A percentile compares a stretch with the other conserved stretches of the same genome.
Evolutionary conservation across 106 monocot species (phyloP).

Genomic region (Acorus gramineus): DNA sequence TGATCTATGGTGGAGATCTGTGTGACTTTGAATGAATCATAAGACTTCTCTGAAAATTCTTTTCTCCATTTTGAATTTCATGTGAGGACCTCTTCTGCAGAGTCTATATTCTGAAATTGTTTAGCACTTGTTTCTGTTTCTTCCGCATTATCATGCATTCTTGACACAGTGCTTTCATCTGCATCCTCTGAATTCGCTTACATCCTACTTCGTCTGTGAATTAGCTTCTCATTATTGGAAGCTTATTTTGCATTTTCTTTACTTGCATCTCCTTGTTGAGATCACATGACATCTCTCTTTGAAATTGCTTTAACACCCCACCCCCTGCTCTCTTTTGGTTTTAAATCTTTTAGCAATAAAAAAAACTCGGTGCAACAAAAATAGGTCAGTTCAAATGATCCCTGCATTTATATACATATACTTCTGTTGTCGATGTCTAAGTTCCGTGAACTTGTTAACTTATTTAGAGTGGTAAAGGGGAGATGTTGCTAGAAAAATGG

Average conservation of each 20-base stretch:
- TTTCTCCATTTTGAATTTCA: too few species aligned
- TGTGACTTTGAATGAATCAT: too few species aligned
- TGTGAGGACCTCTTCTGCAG: too few species aligned
- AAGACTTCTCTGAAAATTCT: too few species aligned
- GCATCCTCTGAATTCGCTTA: slow-evolving; percentile 21
- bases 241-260: slow-evolving; percentile 18
- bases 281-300: slow-evolving; percentile 20
- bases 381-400: neutral
- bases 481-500: too few species aligned
- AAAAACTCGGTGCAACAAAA: neutral
- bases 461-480: too few species aligned
- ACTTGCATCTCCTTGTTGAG: slow-evolving; percentile 12
- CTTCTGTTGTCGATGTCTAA: neutral
- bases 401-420: neutral
- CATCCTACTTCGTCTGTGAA: slow-evolving; percentile 46
- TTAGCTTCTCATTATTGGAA: slow-evolving; percentile 21
- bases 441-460: too few species aligned
- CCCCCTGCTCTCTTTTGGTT: slow-evolving; percentile 6
- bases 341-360: slow-evolving; percentile 6
- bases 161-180: slow-evolving; percentile 11
- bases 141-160: neutral
- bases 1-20: too few species aligned
- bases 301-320: slow-evolving; percentile 24
- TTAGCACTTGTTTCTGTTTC: too few species aligned
- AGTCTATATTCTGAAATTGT: too few species aligned